Percentiles rank a stretch among this genome's conserved stretches.
phyloP scores from a whole-genome alignment of 768 basidiomycete genomes.

The Psilocybe subaeruginosa region DNA sequence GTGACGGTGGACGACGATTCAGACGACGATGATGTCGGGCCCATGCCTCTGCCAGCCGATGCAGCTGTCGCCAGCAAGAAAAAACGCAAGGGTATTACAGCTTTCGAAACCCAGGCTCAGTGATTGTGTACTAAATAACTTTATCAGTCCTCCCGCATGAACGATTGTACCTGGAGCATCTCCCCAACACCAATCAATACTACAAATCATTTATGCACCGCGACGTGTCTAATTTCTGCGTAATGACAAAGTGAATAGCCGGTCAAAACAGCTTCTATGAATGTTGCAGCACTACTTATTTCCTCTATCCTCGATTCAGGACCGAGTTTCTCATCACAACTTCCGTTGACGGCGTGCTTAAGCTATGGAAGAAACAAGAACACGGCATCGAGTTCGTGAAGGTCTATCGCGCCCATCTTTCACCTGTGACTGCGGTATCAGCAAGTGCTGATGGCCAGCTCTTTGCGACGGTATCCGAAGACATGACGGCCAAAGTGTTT shows the following conservation, averaged over 20 bases:
- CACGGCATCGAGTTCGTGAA: constrained; percentile 97
- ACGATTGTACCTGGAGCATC: constrained; percentile 87
- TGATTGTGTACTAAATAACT: constrained; percentile 16
- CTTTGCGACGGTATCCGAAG: constrained; percentile 90
- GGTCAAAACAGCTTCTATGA: no score
- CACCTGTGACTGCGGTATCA: constrained; percentile 76
- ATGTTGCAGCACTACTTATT: neutral
- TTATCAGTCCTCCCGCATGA: constrained; percentile 88
- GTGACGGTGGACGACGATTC: constrained; percentile 51
- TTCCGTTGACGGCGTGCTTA: constrained; percentile 92
- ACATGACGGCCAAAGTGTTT: constrained; percentile 92
- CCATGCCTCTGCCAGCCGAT: constrained; percentile 79
- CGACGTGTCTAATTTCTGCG: constrained; percentile 86
- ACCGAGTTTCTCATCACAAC: constrained; percentile 95
- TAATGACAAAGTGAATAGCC: constrained; percentile 77
- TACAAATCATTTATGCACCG: constrained; percentile 99
- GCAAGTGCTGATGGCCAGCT: constrained; percentile 91
- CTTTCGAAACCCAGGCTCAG: constrained; percentile 3
- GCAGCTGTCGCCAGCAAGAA: constrained; percentile 45
- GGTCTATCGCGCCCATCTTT: constrained; percentile 92
- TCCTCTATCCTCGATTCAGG: constrained; percentile 41
- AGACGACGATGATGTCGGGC: constrained; percentile 82
- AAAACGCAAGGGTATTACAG: constrained; percentile 77
- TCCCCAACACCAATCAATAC: constrained; percentile 93
- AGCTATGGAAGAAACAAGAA: constrained; percentile 99